A percentile compares a stretch with the other conserved stretches of the same genome.
These are phyloP conservation scores for Dichotomocladium elegans DNA, from an alignment of 371 early-diverging fungal species.

Conservation along the genomic window DNA sequence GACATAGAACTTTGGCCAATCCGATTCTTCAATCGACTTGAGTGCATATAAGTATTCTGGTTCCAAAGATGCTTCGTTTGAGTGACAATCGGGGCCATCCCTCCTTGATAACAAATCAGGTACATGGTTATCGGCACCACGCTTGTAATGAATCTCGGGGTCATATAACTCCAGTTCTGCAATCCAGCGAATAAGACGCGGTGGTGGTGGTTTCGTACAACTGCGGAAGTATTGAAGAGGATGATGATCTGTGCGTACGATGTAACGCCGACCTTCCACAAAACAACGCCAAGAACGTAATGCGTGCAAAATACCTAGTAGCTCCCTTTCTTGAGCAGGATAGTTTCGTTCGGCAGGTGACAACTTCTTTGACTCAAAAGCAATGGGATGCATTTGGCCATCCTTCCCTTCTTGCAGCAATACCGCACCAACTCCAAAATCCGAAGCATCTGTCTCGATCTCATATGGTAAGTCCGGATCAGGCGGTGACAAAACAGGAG, in stretches of 20 bases:
- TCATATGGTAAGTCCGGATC: not conserved
- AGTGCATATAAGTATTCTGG: conserved; percentile 8
- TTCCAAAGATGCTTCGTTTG: not conserved
- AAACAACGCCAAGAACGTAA: too few relatives aligned
- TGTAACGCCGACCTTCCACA: too few relatives aligned
- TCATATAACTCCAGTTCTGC: conserved; percentile 15
- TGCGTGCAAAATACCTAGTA: too few relatives aligned
- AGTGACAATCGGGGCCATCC: not conserved
- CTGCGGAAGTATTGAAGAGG: too few relatives aligned
- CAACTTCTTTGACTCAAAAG: conserved; percentile 14
- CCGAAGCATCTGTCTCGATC: not conserved
- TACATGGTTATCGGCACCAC: conserved; percentile 19
- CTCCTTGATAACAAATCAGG: conserved; percentile 20
- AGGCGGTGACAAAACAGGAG: not conserved
- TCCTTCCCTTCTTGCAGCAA: conserved; percentile 14
- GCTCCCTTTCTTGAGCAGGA: too few relatives aligned
- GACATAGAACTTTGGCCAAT: too few relatives aligned
- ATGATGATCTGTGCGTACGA: too few relatives aligned
- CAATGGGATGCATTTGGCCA: conserved; percentile 32
- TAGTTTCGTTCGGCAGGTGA: too few relatives aligned
- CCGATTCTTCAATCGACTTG: not conserved
- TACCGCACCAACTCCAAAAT: too few relatives aligned
- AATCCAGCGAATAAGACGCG: conserved; percentile 10
- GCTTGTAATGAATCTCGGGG: conserved; percentile 22
- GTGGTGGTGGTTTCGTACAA: too few relatives aligned